Evolutionary conservation across 306 rosid species (phyloP), one percentile per base, ranked within the genome.

Genomic region (peach (Prunus persica)): DNA sequence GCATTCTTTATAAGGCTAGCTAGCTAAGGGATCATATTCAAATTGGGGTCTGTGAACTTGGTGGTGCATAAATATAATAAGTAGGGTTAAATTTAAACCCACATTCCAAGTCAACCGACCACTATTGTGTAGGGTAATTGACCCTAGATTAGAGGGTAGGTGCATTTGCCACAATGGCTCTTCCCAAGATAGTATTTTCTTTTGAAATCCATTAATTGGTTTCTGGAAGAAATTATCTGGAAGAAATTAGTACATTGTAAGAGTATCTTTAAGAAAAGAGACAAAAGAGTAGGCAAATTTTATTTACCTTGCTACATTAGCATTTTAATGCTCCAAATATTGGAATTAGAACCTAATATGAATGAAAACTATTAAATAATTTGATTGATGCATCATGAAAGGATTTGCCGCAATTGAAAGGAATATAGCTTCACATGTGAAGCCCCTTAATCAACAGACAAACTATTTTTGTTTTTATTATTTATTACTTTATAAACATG

Each of bases 31-130:
- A 65, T 11, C 51, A 66, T 16, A 41, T 66, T 32, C 27, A 65
- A 8, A 38, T 41, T 27, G 47, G 28, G 4, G 18, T 8, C 43
- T 38, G 41, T 5, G 6, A 34, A 34, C 41, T 34, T 34, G 8
- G 41, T 34, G 41, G 41, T 34, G 41, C 7, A 34, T 34, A 6
- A 34, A 71, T 71, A 71, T 43, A 22, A 71, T 43, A 22, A 18
- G 28, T 22, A 5, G 11, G 56, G 30, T 16, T 13, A 25, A 18
- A 55, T 62, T 78, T 78, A 58, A 27, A 12, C 54, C 57, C 78
- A 52, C 73, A 72, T 79, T 56, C 82, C 82, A 79, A 79, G 78
- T 68, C 82, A n/a, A 72, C 78, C 78, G 78, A 79, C 78, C 82
- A 65, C 73, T 45, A 49, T 65, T 65, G 9, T 47, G 71, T 46